These are phyloP conservation scores for Trypanosoma brucei DNA, from an alignment of 208 protist species.

Conservation along the genomic window DNA sequence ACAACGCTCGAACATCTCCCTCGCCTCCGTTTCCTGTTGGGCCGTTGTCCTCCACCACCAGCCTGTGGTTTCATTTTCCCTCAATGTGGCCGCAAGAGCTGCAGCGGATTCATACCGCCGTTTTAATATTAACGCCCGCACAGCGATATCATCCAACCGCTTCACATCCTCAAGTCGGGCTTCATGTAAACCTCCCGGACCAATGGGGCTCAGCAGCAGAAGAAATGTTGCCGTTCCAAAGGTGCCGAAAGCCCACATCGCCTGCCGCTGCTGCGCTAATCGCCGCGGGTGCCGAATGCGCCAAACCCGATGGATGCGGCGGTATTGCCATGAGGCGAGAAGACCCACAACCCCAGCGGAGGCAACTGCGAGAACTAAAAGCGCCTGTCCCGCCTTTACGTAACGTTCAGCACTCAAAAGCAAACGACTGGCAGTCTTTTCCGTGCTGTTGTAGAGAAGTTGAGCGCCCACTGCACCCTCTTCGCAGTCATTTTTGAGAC, in stretches of 20 bases:
- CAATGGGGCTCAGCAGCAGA: slow-evolving; percentile 42
- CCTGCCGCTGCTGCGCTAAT: slow-evolving; percentile 20
- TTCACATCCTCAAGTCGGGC: slow-evolving; percentile 18
- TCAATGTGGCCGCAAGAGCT: background rate
- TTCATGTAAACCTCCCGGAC: slow-evolving; percentile 24
- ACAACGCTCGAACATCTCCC: slow-evolving; percentile 5
- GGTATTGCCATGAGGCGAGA: slow-evolving; percentile 33
- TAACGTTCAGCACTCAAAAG: slow-evolving; percentile 16
- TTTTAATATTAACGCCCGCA: slow-evolving; percentile 29
- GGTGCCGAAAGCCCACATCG: slow-evolving; percentile 9
- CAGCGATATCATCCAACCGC: slow-evolving; percentile 35
- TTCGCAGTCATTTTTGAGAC: slow-evolving; percentile 12
- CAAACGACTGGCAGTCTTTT: slow-evolving; percentile 19
- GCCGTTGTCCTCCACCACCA: background rate
- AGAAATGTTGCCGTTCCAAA: slow-evolving; percentile 21
- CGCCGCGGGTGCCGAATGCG: slow-evolving; percentile 33
- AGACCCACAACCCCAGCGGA: slow-evolving; percentile 19
- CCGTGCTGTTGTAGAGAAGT: slow-evolving; percentile 42
- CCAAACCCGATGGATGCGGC: slow-evolving; percentile 53
- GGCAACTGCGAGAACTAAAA: slow-evolving; percentile 8
- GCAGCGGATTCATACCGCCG: slow-evolving; percentile 5
- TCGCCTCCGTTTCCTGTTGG: background rate
- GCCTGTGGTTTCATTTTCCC: no score
- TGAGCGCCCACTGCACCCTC: slow-evolving; percentile 34
- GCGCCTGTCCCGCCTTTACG: slow-evolving; percentile 19